Evolutionary conservation across 345 rosid genomes (phyloP).

Genomic region (Carallia pectinifolia): DNA sequence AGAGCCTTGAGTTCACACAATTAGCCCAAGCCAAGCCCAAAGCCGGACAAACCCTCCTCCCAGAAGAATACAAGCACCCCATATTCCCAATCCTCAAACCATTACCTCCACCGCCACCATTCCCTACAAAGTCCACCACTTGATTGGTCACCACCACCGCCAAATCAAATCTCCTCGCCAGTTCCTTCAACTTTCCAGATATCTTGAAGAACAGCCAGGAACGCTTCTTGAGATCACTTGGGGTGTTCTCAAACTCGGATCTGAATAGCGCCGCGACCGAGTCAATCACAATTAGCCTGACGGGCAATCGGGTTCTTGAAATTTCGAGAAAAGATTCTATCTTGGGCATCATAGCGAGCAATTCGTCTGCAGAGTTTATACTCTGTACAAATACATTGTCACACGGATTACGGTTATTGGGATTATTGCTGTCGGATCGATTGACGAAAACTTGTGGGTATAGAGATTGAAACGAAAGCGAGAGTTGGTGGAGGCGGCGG

Average conservation of each 20-base stretch:
- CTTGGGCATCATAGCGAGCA: constrained; percentile 72
- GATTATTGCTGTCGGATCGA: background rate
- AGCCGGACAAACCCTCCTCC: constrained; percentile 72
- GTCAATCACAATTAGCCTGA: constrained; percentile 75
- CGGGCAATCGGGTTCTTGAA: constrained; percentile 44
- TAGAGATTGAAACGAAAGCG: constrained; percentile 35
- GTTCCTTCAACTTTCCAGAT: constrained; percentile 59
- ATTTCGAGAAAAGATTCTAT: constrained; percentile 44
- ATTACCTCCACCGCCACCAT: constrained; percentile 54
- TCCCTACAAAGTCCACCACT: constrained; percentile 67
- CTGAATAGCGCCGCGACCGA: constrained; percentile 85
- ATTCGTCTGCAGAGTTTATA: constrained; percentile 52
- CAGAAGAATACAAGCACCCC: constrained; percentile 55
- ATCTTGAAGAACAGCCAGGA: constrained; percentile 73
- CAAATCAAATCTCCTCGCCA: constrained; percentile 61
- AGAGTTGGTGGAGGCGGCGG: constrained; percentile 73
- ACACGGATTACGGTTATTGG: constrained; percentile 37
- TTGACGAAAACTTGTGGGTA: constrained; percentile 28
- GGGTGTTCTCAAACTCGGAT: constrained; percentile 78
- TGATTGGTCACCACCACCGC: constrained; percentile 84
- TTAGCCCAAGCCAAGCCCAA: constrained; percentile 80
- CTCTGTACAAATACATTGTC: constrained; percentile 60
- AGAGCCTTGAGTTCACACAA: constrained; percentile 80
- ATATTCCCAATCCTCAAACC: constrained; percentile 71
- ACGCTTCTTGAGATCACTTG: constrained; percentile 59